A percentile compares a stretch with the other conserved stretches of the same genome.
Evolutionary conservation across 2,329 filamentous ascomycete species (phyloP).

Genomic region (Celoporthe dispersa): DNA sequence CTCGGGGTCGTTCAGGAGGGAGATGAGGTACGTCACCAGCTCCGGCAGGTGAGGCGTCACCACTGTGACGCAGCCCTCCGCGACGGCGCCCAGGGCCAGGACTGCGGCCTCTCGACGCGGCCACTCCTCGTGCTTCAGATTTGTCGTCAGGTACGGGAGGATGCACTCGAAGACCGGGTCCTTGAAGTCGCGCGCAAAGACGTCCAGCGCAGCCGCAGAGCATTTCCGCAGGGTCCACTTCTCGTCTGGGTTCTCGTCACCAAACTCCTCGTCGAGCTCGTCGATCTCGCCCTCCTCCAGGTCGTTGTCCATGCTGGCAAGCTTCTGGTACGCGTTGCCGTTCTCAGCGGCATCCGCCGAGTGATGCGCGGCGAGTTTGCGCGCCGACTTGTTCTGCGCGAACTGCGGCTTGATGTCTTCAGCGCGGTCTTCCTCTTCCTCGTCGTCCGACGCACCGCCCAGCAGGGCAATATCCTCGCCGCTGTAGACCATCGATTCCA

Average conservation of each 20-base stretch:
- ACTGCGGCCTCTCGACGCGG: slow-evolving; percentile 92
- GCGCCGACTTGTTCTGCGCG: slow-evolving; percentile 69
- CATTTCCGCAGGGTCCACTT: slow-evolving; percentile 96
- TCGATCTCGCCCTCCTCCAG: slow-evolving; percentile 88
- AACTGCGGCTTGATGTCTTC: slow-evolving; percentile 94
- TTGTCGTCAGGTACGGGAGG: slow-evolving; percentile 87
- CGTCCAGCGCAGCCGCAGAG: slow-evolving; percentile 91
- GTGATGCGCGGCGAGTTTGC: slow-evolving; percentile 55
- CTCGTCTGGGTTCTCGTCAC: slow-evolving; percentile 84
- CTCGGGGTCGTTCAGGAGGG: slow-evolving; percentile 80
- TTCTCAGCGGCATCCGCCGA: slow-evolving; percentile 58
- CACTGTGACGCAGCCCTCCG: slow-evolving; percentile 89
- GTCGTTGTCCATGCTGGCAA: slow-evolving; percentile 69
- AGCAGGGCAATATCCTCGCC: slow-evolving; percentile 89
- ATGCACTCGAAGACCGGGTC: slow-evolving; percentile 88
- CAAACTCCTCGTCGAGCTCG: slow-evolving; percentile 72
- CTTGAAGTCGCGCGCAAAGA: slow-evolving; percentile 89
- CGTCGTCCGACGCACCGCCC: slow-evolving; percentile 84
- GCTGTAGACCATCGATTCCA: slow-evolving; percentile 95
- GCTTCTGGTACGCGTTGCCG: slow-evolving; percentile 59
- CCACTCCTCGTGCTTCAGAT: slow-evolving; percentile 88
- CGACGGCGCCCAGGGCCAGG: slow-evolving; percentile 89
- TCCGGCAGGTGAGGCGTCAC: slow-evolving; percentile 90
- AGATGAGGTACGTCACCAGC: slow-evolving; percentile 87
- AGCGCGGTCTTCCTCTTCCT: slow-evolving; percentile 85